phyloP scores from a whole-genome alignment of 768 basidiomycete genomes.

The Boletus edulis region DNA sequence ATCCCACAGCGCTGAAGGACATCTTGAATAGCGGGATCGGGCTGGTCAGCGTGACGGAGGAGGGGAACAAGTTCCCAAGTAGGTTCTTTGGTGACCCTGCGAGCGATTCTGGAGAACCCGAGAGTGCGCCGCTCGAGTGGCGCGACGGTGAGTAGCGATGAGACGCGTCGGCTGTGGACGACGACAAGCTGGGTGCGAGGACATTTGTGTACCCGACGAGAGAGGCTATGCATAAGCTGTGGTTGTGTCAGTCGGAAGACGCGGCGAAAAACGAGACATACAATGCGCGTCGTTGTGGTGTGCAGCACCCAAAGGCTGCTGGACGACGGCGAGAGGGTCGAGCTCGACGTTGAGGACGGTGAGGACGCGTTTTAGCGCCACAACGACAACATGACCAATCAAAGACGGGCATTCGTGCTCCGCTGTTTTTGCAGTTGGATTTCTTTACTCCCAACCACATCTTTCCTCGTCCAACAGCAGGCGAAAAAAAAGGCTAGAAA shows the following conservation, averaged over 20 bases:
- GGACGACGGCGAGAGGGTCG: neutral
- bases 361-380: conserved; percentile 27
- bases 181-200: neutral
- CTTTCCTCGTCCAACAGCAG: conserved; percentile 3
- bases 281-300: neutral
- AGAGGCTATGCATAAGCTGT: conserved; percentile 22
- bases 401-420: conserved; percentile 29
- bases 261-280: neutral
- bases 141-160: conserved; percentile 21
- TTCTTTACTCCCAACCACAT: conserved; percentile 27
- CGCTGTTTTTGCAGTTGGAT: conserved; percentile 19
- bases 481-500: conserved; percentile 23
- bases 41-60: conserved; percentile 21
- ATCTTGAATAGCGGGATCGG: conserved; percentile 5
- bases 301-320: no score
- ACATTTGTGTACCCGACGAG: conserved; percentile 6
- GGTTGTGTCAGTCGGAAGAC: conserved; percentile 2
- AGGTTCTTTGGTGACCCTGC: conserved; percentile 37
- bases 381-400: conserved; percentile 35
- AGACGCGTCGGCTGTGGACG: conserved; percentile 7
- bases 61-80: conserved; percentile 42
- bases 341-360: conserved; percentile 1
- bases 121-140: conserved; percentile 20
- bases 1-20: conserved; percentile 35
- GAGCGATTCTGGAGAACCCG: conserved; percentile 34